phyloP scores from a whole-genome alignment of 2,329 filamentous ascomycete species.

The Helotiales sp. region DNA sequence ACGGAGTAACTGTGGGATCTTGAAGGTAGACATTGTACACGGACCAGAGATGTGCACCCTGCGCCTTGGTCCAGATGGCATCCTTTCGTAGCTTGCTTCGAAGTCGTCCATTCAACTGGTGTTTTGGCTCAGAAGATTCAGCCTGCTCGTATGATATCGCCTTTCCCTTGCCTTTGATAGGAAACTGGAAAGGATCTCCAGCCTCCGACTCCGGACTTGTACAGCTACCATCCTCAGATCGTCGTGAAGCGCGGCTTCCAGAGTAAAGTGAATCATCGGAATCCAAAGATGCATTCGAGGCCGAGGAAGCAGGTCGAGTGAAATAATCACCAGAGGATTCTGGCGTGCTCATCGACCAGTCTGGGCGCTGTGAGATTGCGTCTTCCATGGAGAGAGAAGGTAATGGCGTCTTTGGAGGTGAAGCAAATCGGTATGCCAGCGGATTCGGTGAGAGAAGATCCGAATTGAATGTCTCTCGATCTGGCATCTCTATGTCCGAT shows the following conservation, averaged over 20 bases:
- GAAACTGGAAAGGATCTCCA: conserved; percentile 37
- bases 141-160: conserved; percentile 2
- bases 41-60: conserved; percentile 66
- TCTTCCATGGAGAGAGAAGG: conserved; percentile 33
- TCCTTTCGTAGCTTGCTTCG: conserved; percentile 36
- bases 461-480: conserved; percentile 19
- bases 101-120: conserved; percentile 26
- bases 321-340: conserved; percentile 25
- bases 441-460: conserved; percentile 27
- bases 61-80: conserved; percentile 63
- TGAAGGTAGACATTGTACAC: conserved; percentile 65
- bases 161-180: conserved; percentile 29
- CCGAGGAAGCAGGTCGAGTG: conserved; percentile 28
- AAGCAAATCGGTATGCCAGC: conserved; percentile 28
- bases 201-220: conserved; percentile 50
- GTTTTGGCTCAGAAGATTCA: conserved; percentile 5
- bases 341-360: conserved; percentile 32
- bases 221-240: conserved; percentile 57
- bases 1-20: conserved; percentile 67
- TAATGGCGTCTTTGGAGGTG: conserved; percentile 60
- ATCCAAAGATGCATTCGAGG: conserved; percentile 48
- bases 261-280: conserved; percentile 57
- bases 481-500: conserved; percentile 30
- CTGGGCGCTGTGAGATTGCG: conserved; percentile 21
- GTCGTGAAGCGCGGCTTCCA: conserved; percentile 55